phyloP scores from a whole-genome alignment of 2,329 filamentous ascomycete genomes.

The Penicillium palitans region DNA sequence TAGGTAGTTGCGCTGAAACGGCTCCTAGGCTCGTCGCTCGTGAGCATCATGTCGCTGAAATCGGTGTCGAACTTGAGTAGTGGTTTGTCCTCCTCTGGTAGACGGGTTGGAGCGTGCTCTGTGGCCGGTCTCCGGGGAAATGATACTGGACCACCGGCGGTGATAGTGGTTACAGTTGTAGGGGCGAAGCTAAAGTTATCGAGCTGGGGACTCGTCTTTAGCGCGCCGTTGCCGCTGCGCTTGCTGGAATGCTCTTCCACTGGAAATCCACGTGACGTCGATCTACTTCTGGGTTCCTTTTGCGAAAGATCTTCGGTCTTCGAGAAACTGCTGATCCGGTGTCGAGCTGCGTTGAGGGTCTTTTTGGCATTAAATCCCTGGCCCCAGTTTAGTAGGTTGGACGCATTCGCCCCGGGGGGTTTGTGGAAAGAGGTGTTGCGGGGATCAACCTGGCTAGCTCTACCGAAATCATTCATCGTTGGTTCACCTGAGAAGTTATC shows the following conservation, averaged over 20 bases:
- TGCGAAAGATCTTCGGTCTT: conserved; percentile 57
- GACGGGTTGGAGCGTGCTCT: conserved; percentile 22
- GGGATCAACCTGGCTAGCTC: conserved; percentile 58
- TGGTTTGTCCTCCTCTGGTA: conserved; percentile 15
- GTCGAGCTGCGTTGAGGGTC: conserved; percentile 35
- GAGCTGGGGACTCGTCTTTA: conserved; percentile 28
- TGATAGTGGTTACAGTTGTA: conserved; percentile 37
- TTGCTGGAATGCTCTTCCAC: conserved; percentile 23
- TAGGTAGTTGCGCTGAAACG: conserved; percentile 63
- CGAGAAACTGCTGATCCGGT: conserved; percentile 42
- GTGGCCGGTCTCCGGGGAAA: conserved; percentile 37
- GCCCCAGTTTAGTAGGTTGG: conserved; percentile 34
- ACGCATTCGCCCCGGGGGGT: conserved; percentile 27
- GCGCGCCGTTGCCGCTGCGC: conserved; percentile 32
- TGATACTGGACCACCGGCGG: conserved; percentile 26
- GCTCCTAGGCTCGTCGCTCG: conserved; percentile 55
- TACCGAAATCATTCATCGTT: conserved; percentile 57
- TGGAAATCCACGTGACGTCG: conserved; percentile 52
- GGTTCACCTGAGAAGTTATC: conserved; percentile 68
- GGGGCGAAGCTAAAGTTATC: conserved; percentile 29
- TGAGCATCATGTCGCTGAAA: conserved; percentile 42
- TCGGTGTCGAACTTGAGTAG: conserved; percentile 34
- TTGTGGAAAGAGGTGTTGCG: conserved; percentile 38
- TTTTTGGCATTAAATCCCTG: conserved; percentile 42
- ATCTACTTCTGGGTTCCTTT: conserved; percentile 59